Evolutionary conservation across 1,139 yeast genomes (phyloP).

Genomic region (Diutina catenulata): DNA sequence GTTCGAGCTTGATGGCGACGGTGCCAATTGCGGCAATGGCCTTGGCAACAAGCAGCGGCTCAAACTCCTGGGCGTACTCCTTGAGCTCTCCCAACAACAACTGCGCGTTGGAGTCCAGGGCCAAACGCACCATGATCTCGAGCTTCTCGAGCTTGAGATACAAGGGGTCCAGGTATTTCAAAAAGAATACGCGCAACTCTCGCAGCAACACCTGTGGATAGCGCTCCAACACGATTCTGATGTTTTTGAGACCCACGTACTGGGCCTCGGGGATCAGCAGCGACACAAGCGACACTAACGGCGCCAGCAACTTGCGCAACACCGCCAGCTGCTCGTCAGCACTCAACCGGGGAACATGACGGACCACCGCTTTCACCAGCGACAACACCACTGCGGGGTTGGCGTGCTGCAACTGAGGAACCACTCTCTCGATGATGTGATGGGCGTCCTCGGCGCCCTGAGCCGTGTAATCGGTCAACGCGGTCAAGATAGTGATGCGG

Average conservation of each 20-base stretch:
- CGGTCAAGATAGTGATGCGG: constrained; percentile 75
- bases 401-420: constrained; percentile 95
- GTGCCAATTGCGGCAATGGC: constrained; percentile 82
- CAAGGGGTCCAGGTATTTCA: constrained; percentile 89
- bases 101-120: constrained; percentile 57
- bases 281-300: constrained; percentile 78
- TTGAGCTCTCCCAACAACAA: constrained; percentile 72
- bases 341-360: constrained; percentile 48
- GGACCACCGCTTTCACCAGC: constrained; percentile 71
- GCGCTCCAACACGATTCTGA: constrained; percentile 79
- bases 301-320: constrained; percentile 75
- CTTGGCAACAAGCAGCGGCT: constrained; percentile 74
- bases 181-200: constrained; percentile 83
- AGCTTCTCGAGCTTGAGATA: constrained; percentile 87
- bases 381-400: constrained; percentile 92
- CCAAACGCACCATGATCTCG: constrained; percentile 80
- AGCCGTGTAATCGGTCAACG: constrained; percentile 62
- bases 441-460: constrained; percentile 53
- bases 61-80: constrained; percentile 93
- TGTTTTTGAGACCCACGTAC: constrained; percentile 86
- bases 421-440: constrained; percentile 80
- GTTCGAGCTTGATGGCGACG: constrained; percentile 69
- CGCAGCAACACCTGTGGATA: constrained; percentile 71
- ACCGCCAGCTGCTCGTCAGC: constrained; percentile 21
- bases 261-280: constrained; percentile 89